Conservation (phyloP, 306 rosid species). For the Dryas drummondii region DNA sequence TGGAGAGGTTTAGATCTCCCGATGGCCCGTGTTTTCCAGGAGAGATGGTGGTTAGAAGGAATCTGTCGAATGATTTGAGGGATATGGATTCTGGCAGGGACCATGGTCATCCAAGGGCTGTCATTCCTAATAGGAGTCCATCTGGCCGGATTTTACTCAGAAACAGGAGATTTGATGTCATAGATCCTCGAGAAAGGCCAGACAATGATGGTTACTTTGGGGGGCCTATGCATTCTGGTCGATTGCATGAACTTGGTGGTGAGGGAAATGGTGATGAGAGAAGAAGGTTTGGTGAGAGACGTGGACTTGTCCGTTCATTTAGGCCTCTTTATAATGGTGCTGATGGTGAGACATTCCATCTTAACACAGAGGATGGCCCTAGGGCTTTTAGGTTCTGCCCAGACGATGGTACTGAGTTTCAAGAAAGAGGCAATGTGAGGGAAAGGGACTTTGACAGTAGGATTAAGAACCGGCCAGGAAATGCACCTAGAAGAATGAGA, state of each 20-base stretch:
- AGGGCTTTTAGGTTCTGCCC: constrained; percentile 68
- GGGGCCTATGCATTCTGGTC: constrained; percentile 60
- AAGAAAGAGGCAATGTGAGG: constrained; percentile 69
- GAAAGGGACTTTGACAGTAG: constrained; percentile 71
- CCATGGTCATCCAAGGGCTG: constrained; percentile 67
- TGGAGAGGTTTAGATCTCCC: constrained; percentile 81
- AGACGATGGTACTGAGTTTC: constrained; percentile 65
- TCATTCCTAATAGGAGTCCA: constrained; percentile 54
- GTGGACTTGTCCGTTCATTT: constrained; percentile 66
- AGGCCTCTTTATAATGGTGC: constrained; percentile 59
- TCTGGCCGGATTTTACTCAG: constrained; percentile 55
- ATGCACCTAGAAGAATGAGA: constrained; percentile 67
- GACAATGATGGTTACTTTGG: constrained; percentile 63
- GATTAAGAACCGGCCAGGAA: constrained; percentile 59
- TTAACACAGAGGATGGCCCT: constrained; percentile 56
- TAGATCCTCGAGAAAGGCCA: constrained; percentile 60
- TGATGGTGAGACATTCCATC: constrained; percentile 62
- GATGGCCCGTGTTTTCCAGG: constrained; percentile 60
- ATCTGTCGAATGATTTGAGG: constrained; percentile 64
- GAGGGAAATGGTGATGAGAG: constrained; percentile 71
- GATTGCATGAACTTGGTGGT: constrained; percentile 48
- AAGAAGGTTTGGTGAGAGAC: constrained; percentile 74
- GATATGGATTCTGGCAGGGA: constrained; percentile 70
- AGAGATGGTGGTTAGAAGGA: constrained; percentile 65
- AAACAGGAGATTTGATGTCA: constrained; percentile 64